Evolutionary conservation across 2,329 filamentous ascomycete genomes (phyloP).

Genomic region (Zasmidium cellare): DNA sequence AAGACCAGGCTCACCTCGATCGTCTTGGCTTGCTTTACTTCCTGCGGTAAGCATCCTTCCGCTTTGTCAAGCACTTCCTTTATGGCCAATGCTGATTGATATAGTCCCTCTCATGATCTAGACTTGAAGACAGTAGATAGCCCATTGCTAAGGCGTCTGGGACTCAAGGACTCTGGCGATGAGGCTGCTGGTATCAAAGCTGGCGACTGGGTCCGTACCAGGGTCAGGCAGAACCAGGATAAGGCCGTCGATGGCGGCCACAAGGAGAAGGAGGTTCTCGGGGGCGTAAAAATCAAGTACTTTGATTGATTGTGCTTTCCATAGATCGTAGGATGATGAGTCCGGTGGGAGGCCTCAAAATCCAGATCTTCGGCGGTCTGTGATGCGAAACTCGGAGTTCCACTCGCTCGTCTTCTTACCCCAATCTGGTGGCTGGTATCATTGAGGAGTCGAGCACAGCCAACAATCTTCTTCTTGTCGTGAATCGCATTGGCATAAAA

Average conservation of each 20-base stretch:
- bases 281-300: conserved; percentile 35
- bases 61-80: not conserved
- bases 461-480: not conserved
- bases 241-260: conserved; percentile 19
- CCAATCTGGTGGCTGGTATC: not conserved
- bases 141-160: conserved; percentile 26
- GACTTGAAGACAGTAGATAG: conserved; percentile 30
- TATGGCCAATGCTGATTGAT: not conserved
- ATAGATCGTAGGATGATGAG: not conserved
- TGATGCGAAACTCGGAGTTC: not conserved
- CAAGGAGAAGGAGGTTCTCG: conserved; percentile 31
- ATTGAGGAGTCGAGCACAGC: too few species aligned
- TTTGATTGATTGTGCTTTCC: conserved; percentile 19
- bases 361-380: too few species aligned
- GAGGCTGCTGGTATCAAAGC: conserved; percentile 27
- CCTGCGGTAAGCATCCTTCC: conserved; percentile 18
- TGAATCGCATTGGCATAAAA: not conserved
- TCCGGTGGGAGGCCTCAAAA: too few species aligned
- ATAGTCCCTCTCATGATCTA: conserved; percentile 29
- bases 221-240: conserved; percentile 32
- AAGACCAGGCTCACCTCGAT: conserved; percentile 49
- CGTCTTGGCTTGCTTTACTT: conserved; percentile 48
- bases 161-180: conserved; percentile 21
- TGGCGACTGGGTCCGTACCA: conserved; percentile 29
- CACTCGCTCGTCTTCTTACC: not conserved